Base-by-base conservation (phyloP, 2,329 filamentous ascomycete species). In the Fusarium pseudonygamai region DNA sequence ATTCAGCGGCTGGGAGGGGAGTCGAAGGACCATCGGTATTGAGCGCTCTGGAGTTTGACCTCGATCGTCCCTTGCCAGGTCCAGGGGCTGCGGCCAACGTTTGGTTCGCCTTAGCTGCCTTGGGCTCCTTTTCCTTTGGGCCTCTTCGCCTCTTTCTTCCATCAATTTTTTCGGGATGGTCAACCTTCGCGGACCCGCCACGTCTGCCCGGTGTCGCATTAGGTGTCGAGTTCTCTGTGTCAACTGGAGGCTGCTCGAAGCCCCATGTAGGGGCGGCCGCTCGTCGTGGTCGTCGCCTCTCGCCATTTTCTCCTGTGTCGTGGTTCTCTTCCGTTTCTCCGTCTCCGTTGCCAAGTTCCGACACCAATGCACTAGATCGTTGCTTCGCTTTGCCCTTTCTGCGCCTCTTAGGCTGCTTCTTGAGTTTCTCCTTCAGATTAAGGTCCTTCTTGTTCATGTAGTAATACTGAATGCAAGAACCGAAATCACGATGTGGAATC, bases 401-500 rank as follows among this genome's bases (percentile, higher is more conserved):
- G 69, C 88, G 85, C 77, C 86, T 85, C 80, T 86, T 89, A 66
- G 87, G 89, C 81, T 89, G 90, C 82, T 87, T 90, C 81, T 89
- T 91, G 36, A 92, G 86, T 81, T 93, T 93, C 78, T 93, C 92
- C 80, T 95, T 94, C 69, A 95, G 91, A 71, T 93, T 91, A 46
- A 91, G 88, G 52, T 91, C 87, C 83, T 92, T 92, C 83, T 91
- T 96, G 79, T 92, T 93, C 71, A 93, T 87, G 81, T 96, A 96
- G 82, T 96, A 96, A 81, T 95, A 94, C 79, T 94, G 92, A 75
- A 96, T 96, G 81, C 92, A 94, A 52, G 93, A 89, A 73, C 92
- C 92, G 81, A 94, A 95, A 76, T 93, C 91, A 30, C 93, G 90
- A 36, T 88, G 86, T 2, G 88, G 87, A 11, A 96, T 83, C 30